A percentile compares a stretch with the other conserved stretches of the same genome.
phyloP scores from a whole-genome alignment of 2,329 filamentous ascomycete species.

The Pyrenophora seminiperda region DNA sequence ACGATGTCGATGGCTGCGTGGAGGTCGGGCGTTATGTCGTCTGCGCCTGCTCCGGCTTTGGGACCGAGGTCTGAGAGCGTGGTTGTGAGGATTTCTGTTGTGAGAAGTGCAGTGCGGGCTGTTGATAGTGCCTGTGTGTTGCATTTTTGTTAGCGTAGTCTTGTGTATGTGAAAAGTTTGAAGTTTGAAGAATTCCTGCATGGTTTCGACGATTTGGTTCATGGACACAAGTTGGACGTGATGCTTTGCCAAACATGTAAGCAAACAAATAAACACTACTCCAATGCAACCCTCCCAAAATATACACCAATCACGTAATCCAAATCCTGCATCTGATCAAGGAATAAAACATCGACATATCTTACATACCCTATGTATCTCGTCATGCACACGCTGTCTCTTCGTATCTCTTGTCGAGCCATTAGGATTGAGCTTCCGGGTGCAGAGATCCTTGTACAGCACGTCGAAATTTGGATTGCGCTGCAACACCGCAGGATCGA shows the following conservation, averaged over 20 bases:
- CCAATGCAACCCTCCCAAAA: too few species aligned
- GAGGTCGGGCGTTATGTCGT: slow-evolving; percentile 50
- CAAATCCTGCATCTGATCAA: too few species aligned
- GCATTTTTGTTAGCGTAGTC: slow-evolving; percentile 7
- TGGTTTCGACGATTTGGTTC: too few species aligned
- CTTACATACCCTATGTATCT: slow-evolving; percentile 45
- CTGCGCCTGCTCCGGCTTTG: slow-evolving; percentile 16
- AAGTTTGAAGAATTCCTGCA: too few species aligned
- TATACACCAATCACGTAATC: too few species aligned
- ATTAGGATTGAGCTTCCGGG: slow-evolving; percentile 51
- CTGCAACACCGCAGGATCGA: slow-evolving; percentile 45
- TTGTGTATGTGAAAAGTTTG: neutral
- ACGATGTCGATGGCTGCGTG: slow-evolving; percentile 52
- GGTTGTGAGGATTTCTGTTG: slow-evolving; percentile 42
- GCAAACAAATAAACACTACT: slow-evolving; percentile 1
- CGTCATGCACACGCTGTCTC: slow-evolving; percentile 50
- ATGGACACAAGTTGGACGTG: neutral
- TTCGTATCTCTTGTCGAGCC: slow-evolving; percentile 52
- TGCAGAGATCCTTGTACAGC: slow-evolving; percentile 53
- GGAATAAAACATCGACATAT: neutral
- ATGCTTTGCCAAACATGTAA: neutral
- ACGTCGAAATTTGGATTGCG: slow-evolving; percentile 53
- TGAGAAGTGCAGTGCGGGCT: slow-evolving; percentile 42
- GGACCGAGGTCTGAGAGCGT: slow-evolving; percentile 45
- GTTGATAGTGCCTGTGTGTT: slow-evolving; percentile 44